Conservation (phyloP, 495 filamentous ascomycete species). For the Hypomontagnella submonticulosa region DNA sequence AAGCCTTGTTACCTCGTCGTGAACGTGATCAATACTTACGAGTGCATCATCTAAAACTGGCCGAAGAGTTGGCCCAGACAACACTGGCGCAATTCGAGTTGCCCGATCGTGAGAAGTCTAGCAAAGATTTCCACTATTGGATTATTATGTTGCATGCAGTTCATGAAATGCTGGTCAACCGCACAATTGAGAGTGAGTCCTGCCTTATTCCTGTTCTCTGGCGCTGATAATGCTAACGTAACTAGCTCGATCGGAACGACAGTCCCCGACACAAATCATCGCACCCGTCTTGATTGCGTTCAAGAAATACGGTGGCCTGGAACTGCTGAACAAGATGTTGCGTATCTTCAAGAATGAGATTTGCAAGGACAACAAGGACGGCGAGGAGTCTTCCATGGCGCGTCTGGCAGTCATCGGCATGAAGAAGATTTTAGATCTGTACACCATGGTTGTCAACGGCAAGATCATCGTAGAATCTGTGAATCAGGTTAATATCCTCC, state of each 20-base stretch:
- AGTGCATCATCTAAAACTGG: slow-evolving; percentile 77
- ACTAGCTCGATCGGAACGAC: slow-evolving; percentile 42
- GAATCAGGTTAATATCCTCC: slow-evolving; percentile 70
- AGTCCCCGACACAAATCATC: slow-evolving; percentile 65
- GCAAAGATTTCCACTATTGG: slow-evolving; percentile 75
- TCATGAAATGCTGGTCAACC: slow-evolving; percentile 70
- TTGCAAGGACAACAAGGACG: slow-evolving; percentile 47
- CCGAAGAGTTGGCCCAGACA: slow-evolving; percentile 79
- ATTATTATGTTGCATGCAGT: slow-evolving; percentile 81
- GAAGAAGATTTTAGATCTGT: slow-evolving; percentile 86
- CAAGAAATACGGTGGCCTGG: slow-evolving; percentile 80
- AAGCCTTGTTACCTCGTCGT: slow-evolving; percentile 77
- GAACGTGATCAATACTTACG: slow-evolving; percentile 69
- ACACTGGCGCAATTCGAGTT: slow-evolving; percentile 71
- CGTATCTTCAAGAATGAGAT: slow-evolving; percentile 78
- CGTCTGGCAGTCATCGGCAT: slow-evolving; percentile 66
- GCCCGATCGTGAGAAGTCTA: slow-evolving; percentile 40
- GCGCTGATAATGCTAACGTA: slow-evolving; percentile 27
- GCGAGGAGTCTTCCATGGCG: slow-evolving; percentile 49
- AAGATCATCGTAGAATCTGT: slow-evolving; percentile 82
- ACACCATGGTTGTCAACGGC: slow-evolving; percentile 75
- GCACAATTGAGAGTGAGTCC: slow-evolving; percentile 70
- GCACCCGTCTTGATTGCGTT: slow-evolving; percentile 86
- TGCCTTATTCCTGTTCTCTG: slow-evolving; percentile 2
- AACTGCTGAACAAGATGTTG: slow-evolving; percentile 76